A percentile compares a stretch with the other conserved stretches of the same genome.
These are phyloP conservation scores for Phytophthora ramorum DNA, from an alignment of 352 stramenopile genomes.

Conservation along the genomic window DNA sequence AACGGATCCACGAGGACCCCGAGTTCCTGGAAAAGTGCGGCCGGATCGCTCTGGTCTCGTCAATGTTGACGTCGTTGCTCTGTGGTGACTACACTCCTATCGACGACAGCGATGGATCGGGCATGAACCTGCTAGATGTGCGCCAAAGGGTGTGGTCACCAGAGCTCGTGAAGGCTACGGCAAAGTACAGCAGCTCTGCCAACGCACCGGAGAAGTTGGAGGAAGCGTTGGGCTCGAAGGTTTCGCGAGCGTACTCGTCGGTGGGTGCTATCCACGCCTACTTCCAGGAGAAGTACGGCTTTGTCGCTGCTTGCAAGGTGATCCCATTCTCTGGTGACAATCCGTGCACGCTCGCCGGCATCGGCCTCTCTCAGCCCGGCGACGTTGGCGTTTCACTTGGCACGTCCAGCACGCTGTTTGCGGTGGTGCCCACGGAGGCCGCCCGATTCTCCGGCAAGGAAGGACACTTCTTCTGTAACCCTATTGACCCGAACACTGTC, in stretches of 20 bases:
- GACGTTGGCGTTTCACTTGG: constrained; percentile 72
- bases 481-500: constrained; percentile 67
- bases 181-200: constrained; percentile 27
- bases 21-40: constrained; percentile 53
- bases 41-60: constrained; percentile 68
- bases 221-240: constrained; percentile 42
- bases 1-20: constrained; percentile 54
- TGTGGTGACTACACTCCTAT: constrained; percentile 71
- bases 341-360: constrained; percentile 73
- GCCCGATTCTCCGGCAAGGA: constrained; percentile 61
- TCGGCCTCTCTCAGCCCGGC: constrained; percentile 59
- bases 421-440: constrained; percentile 49
- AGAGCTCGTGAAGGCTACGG: constrained; percentile 50
- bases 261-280: constrained; percentile 63
- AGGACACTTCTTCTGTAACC: constrained; percentile 87
- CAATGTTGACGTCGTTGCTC: constrained; percentile 79
- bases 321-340: constrained; percentile 88
- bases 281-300: constrained; percentile 73
- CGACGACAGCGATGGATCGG: constrained; percentile 81
- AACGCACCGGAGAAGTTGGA: constrained; percentile 35
- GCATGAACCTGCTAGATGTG: constrained; percentile 89
- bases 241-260: constrained; percentile 52
- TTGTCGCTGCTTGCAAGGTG: constrained; percentile 60
- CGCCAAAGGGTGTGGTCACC: constrained; percentile 60
- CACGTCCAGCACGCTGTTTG: constrained; percentile 73